Base-by-base conservation (phyloP, 208 protist species). In the Crithidia bombi region DNA sequence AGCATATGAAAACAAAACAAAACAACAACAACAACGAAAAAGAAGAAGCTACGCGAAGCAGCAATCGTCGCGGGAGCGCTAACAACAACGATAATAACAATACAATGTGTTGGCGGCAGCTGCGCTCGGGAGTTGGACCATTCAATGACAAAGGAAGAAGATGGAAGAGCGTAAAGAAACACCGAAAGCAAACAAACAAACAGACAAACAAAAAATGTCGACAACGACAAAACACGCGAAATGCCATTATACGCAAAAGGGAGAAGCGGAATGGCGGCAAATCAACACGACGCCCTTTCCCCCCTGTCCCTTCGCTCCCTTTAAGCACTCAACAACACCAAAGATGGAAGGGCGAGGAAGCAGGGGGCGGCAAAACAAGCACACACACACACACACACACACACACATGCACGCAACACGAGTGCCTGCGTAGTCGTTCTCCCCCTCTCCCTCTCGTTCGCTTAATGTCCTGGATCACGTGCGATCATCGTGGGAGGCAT, bases 401-500 rank as follows among this genome's bases (percentile, higher is more conserved):
- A n/a, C n/a, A n/a, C n/a, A n/a, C n/a, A n/a, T n/a, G n/a, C n/a
- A n/a, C n/a, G n/a, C n/a, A n/a, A n/a, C n/a, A n/a, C n/a, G n/a
- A n/a, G n/a, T n/a, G n/a, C n/a, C n/a, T n/a, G n/a, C n/a, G n/a
- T n/a, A n/a, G n/a, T n/a, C n/a, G n/a, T n/a, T 30, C 28, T 19
- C 12, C 25, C 50, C 23, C 2, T 58, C 39, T 39, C 5, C 35
- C 28, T 39, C 19, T 15, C 52, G 33, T 44, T 6, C 17, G 54
- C 32, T 41, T 44, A 58, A 25, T 63, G 61, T 10, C 17, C n/a
- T 36, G 41, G 36, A 17, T 75, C 70, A 30, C 70, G 70, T 32
- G 70, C 70, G 17, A 55, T 65, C 54, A 75, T 54, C 25, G 61
- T 69, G 32, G 39, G 1, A 0, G 47, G 59, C 19, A 75, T 69